Base-by-base conservation (phyloP, 129 eudicot genomes). In the Tanacetum coccineum region DNA sequence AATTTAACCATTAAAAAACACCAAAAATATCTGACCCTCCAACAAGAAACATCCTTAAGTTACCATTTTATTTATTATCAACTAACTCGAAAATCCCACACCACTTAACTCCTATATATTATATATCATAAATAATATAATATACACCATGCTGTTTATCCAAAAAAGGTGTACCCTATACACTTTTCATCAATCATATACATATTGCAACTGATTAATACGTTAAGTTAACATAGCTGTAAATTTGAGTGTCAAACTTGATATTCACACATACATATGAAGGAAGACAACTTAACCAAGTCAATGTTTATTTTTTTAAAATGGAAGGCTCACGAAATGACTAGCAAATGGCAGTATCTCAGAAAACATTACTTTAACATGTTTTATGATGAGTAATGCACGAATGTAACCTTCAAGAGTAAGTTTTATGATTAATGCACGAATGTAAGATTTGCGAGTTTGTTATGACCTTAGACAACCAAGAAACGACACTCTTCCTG, bases 31-130 rank as follows among this genome's bases (percentile, higher is more conserved):
- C 69, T 52, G 80, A 76, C 75, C 65, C 59, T 76, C 61, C 62
- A 76, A 76, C 75, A 76, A 76, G 80, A 76, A 69, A 76, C 70
- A 76, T 76, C 80, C 75, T 69, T 68, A 60, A 71, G 60, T 60
- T 71, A 76, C 70, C 75, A 68, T 75, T 68, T 60, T 20, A 68
- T 76, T 68, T 39, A 68, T 59, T 25, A 76, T 76, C 75, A 76
- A 76, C 80, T 76, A 76, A 76, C 75, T 76, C 15, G 75, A 76
- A 61, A 76, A 76, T 70, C 75, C 57, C 70, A 76, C 75, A 76
- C 64, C 54, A 75, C 59, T 74, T 42, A 64, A 64, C 30, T 73
- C 25, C 26, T 52, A 72, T 40, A 62, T 36, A 40, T 61, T n/a
- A n/a, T 65, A 42, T 14, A n/a, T n/a, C 9, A 39, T 36, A 52